Base-by-base conservation (phyloP, 164 flowering plant genomes). In the Nymphaea thermarum region DNA sequence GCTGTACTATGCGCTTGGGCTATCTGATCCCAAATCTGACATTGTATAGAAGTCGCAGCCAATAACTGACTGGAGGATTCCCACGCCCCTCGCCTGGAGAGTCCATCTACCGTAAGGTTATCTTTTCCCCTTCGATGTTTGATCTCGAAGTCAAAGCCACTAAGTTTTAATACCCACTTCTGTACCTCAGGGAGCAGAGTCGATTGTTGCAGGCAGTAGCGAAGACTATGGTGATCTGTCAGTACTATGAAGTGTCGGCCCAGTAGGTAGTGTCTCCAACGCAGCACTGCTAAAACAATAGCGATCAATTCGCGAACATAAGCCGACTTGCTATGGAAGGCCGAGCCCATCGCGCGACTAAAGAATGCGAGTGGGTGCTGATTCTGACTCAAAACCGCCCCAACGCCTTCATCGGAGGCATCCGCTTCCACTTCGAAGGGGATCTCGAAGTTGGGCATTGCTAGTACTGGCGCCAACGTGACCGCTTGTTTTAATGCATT, bases 201-300 rank as follows among this genome's bases (percentile, higher is more conserved):
- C 42, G 45, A 4, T 15, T 69, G 71, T 3, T 69, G 60, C 44
- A 10, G 14, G 4, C 62, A 63, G 41, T 25, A 47, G 5, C 45
- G 17, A 15, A 69, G 71, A 18, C 73, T 66, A n/a, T 42, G 6
- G 3, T 59, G 70, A 42, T 18, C 62, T 4, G 43, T 67, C 16
- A 6, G 6, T 10, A 66, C 4, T 10, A 70, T 10, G 42, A 63
- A 70, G 4, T n/a, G 12, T 4, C 55, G 4, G 2, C 68, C 68
- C 2, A 71, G 12, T 12, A 66, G 25, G 41, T 66, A 71, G 41
- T 47, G 73, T 2, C 61, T 10, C 65, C 73, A 61, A 42, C 45
- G 65, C 18, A 36, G 65, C 3, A 66, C 36, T 5, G 17, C 66
- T 2, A 59, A 3, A n/a, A 66, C 41, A 3, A 66, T 18, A 4